These are phyloP conservation scores for Cladosporium phlei DNA, from an alignment of 2,329 filamentous ascomycete genomes.

Conservation along the genomic window DNA sequence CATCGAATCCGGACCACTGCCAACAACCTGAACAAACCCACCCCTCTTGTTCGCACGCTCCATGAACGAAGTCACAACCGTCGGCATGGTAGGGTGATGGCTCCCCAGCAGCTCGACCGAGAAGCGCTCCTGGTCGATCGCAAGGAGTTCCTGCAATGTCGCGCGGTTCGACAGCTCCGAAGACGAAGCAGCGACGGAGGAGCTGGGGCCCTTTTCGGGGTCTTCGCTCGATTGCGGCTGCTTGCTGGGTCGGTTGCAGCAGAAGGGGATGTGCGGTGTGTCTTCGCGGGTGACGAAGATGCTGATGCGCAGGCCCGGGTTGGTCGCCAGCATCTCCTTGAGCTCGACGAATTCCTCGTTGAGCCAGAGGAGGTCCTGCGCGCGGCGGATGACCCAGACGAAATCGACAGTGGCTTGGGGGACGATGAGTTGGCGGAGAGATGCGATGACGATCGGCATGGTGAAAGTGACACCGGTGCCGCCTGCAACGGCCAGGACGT, in stretches of 20 bases:
- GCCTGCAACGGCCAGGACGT: slow-evolving; percentile 40
- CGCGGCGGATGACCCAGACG: slow-evolving; percentile 60
- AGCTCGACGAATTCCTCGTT: slow-evolving; percentile 52
- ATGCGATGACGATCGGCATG: slow-evolving; percentile 46
- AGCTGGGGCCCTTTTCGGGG: slow-evolving; percentile 7
- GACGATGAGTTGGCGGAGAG: slow-evolving; percentile 33
- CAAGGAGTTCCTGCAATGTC: slow-evolving; percentile 16
- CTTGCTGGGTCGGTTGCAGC: slow-evolving; percentile 11
- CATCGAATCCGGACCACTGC: slow-evolving; percentile 28
- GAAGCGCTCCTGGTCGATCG: slow-evolving; percentile 18
- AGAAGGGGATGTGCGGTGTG: slow-evolving; percentile 7
- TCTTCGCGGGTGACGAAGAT: slow-evolving; percentile 57
- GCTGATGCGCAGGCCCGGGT: slow-evolving; percentile 43
- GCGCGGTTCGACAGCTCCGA: background rate
- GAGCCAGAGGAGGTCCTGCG: slow-evolving; percentile 55
- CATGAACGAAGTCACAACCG: slow-evolving; percentile 24
- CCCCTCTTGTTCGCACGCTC: slow-evolving; percentile 20
- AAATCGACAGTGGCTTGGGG: slow-evolving; percentile 52
- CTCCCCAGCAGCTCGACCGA: slow-evolving; percentile 22
- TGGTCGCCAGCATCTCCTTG: slow-evolving; percentile 29
- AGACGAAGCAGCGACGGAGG: background rate
- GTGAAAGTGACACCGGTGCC: slow-evolving; percentile 58
- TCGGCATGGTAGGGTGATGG: slow-evolving; percentile 21
- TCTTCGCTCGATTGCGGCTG: background rate
- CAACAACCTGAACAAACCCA: slow-evolving; percentile 18